These are phyloP conservation scores for Trebouxiophyceae sp. DNA, from an alignment of 163 green algal genomes.

Conservation along the genomic window DNA sequence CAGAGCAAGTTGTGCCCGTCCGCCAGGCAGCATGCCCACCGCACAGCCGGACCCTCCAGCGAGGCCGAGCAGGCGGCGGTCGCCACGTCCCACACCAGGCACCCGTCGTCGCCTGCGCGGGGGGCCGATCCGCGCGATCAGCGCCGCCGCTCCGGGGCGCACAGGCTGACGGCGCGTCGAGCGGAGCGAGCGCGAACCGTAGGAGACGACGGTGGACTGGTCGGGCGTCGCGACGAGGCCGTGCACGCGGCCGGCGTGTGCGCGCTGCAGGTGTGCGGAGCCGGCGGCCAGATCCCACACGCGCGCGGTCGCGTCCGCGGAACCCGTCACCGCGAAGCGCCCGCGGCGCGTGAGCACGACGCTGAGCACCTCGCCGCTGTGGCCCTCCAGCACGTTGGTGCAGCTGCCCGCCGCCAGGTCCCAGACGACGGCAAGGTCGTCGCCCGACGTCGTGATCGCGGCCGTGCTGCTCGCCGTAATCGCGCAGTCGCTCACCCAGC, in stretches of 20 bases:
- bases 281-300: conserved; percentile 47
- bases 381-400: conserved; percentile 40
- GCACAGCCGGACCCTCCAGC: conserved; percentile 20
- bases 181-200: too few species aligned
- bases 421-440: conserved; percentile 32
- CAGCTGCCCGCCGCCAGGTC: conserved; percentile 26
- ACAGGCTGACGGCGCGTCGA: too few species aligned
- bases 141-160: too few species aligned
- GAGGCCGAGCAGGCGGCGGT: conserved; percentile 7
- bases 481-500: conserved; percentile 18
- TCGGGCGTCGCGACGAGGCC: conserved; percentile 5
- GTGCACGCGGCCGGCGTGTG: conserved; percentile 16
- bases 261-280: not conserved
- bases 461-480: not conserved
- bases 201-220: conserved; percentile 6
- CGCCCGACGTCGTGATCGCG: conserved; percentile 30
- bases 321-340: conserved; percentile 33
- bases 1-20: conserved; percentile 48
- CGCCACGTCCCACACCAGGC: conserved; percentile 24
- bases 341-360: conserved; percentile 36
- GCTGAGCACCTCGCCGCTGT: conserved; percentile 28
- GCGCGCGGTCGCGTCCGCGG: conserved; percentile 55
- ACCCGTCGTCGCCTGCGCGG: conserved; percentile 23
- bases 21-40: conserved; percentile 22
- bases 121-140: too few species aligned